Evolutionary conservation across 192 early-diverging fungal species (phyloP), one percentile per base, ranked within the genome.

Genomic region (Coemansia sp.): DNA sequence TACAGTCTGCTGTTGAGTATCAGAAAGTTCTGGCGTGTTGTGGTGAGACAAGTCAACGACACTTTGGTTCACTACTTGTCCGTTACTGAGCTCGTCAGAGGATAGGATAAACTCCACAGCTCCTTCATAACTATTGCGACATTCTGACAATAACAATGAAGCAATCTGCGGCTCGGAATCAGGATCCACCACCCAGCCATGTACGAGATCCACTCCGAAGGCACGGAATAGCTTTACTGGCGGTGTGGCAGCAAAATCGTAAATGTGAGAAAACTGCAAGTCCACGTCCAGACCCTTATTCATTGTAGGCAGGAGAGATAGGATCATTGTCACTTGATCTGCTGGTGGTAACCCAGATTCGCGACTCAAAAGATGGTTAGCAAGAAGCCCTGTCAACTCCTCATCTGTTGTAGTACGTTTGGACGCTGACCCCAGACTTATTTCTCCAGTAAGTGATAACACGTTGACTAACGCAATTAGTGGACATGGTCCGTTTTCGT

Each of bases 401-500:
- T 88, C 90, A 62, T 85, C 90, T 18, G 75, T 84, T 21, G 93
- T 84, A 0, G 71, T 71, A 2, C 76, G 69, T 23, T 83, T 69
- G 31, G 86, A 82, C 47, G 73, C 73, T 7, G 84, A 74, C 7
- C 32, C 60, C 34, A 97, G 80, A 7, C 69, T 67, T 22, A 95
- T 78, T 32, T 86, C 85, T 14, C 87, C 87, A 8, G 86, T 78
- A 12, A 98, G 79, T 16, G 92, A 69, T 23, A 98, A 82, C 7
- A 89, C 89, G 71, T 98, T 98, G 53, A 84, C 82, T 7, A 97
- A 80, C 14, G 93, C 90, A 4, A 95, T 74, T 38, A 97, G 67
- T 18, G 95, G 95, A 71, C 95, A 97, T 0, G 95, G 95, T 0
- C 95, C 95, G 71, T 97, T 97, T 56, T 86, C 88, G 78, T 94